Conservation (phyloP, 805 yeast genomes). For the Hanseniaspora singularis region DNA sequence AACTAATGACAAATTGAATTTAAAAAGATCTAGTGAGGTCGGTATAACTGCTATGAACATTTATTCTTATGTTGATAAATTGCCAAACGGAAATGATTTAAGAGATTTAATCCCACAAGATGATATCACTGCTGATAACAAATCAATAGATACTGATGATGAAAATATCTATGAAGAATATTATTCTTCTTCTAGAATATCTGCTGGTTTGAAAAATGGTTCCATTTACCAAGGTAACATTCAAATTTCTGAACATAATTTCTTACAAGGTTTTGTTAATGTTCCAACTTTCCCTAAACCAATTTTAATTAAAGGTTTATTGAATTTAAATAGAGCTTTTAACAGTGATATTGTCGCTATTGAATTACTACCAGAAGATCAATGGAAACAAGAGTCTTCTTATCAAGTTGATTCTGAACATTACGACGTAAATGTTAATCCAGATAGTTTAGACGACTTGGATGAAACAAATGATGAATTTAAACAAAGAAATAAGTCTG, state of each 20-base stretch:
- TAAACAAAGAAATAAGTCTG: slow-evolving; percentile 30
- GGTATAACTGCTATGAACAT: slow-evolving; percentile 46
- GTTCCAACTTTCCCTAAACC: slow-evolving; percentile 69
- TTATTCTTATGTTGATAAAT: slow-evolving; percentile 53
- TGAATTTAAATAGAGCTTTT: slow-evolving; percentile 78
- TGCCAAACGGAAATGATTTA: slow-evolving; percentile 63
- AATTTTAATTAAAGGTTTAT: slow-evolving; percentile 66
- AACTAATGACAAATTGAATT: slow-evolving; percentile 67
- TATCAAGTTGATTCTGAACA: slow-evolving; percentile 66
- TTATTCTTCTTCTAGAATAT: slow-evolving; percentile 64
- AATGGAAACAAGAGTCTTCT: slow-evolving; percentile 80
- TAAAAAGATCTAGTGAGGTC: slow-evolving; percentile 43
- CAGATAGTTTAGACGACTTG: slow-evolving; percentile 39
- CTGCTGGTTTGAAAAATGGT: slow-evolving; percentile 85
- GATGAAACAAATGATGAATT: slow-evolving; percentile 36
- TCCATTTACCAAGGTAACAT: slow-evolving; percentile 77
- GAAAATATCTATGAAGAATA: slow-evolving; percentile 65
- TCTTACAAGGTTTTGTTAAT: slow-evolving; percentile 72
- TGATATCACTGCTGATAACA: slow-evolving; percentile 10
- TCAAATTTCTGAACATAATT: slow-evolving; percentile 72
- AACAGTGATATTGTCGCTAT: slow-evolving; percentile 86
- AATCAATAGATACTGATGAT: slow-evolving; percentile 21
- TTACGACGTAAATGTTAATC: slow-evolving; percentile 47
- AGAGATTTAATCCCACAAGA: slow-evolving; percentile 61
- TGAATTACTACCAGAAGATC: slow-evolving; percentile 69